A percentile compares a stretch with the other conserved stretches of the same genome.
Evolutionary conservation across 139 green algal genomes (phyloP).

Genomic region (Coccomyxa sp.): DNA sequence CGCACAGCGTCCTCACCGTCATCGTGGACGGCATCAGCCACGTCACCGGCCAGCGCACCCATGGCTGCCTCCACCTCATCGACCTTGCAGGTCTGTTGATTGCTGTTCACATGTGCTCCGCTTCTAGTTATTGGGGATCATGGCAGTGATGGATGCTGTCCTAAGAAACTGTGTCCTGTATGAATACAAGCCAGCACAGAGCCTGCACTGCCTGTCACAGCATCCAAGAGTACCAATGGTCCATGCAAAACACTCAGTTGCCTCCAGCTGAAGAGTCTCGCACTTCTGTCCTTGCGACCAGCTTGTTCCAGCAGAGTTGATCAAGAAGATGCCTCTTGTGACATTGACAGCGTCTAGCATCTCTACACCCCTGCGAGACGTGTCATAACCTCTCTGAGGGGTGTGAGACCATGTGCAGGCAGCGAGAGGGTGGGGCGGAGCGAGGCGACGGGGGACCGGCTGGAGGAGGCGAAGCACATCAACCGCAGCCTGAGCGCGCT

Average conservation of each 20-base stretch:
- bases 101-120: no score
- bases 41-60: constrained; percentile 40
- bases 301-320: no score
- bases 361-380: no score
- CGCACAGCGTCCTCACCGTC: constrained; percentile 82
- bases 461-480: constrained; percentile 93
- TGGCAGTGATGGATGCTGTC: no score
- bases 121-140: no score
- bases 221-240: no score
- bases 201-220: not conserved
- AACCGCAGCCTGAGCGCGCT: constrained; percentile 82
- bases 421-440: constrained; percentile 82
- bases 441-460: constrained; percentile 68
- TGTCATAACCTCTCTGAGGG: not conserved
- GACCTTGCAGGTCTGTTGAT: constrained; percentile 61
- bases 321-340: no score
- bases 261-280: no score
- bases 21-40: constrained; percentile 73
- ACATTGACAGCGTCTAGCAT: no score
- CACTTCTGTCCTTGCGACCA: no score
- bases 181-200: constrained; percentile 12
- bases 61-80: constrained; percentile 62
- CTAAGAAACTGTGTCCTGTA: no score
- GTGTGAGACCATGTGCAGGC: constrained; percentile 26
- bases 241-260: no score